Evolutionary conservation across 1,284 basidiomycete genomes (phyloP).

Genomic region (Ganoderma sinense): DNA sequence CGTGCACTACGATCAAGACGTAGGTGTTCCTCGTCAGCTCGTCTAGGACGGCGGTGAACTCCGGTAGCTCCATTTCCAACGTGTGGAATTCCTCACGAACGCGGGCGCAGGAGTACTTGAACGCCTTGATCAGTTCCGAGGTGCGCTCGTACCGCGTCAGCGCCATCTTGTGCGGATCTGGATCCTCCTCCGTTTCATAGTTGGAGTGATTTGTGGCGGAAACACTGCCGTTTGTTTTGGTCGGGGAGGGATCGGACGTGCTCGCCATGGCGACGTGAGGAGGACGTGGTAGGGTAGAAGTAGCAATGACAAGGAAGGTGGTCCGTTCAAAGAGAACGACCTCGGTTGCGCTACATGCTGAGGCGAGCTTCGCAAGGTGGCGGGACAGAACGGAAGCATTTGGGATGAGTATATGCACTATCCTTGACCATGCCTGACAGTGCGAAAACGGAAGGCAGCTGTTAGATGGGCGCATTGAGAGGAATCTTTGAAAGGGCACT

Average conservation of each 20-base stretch:
- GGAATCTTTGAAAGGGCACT: slow-evolving; percentile 30
- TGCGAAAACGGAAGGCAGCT: neutral
- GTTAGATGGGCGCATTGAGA: neutral
- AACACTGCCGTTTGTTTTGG: slow-evolving; percentile 31
- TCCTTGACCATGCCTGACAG: slow-evolving; percentile 93
- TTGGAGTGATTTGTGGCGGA: slow-evolving; percentile 22
- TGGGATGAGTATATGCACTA: slow-evolving; percentile 96
- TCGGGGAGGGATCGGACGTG: slow-evolving; percentile 39
- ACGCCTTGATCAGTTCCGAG: slow-evolving; percentile 93
- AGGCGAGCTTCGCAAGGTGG: slow-evolving; percentile 87
- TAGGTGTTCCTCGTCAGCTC: slow-evolving; percentile 96
- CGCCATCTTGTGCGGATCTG: slow-evolving; percentile 63
- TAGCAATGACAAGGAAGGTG: slow-evolving; percentile 96
- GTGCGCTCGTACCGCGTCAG: slow-evolving; percentile 94
- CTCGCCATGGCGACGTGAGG: slow-evolving; percentile 26
- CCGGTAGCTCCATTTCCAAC: slow-evolving; percentile 81
- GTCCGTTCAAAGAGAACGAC: slow-evolving; percentile 97
- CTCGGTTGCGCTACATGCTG: slow-evolving; percentile 89
- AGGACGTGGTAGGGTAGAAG: slow-evolving; percentile 52
- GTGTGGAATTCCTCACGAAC: slow-evolving; percentile 84
- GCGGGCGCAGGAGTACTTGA: slow-evolving; percentile 90
- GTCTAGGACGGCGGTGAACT: slow-evolving; percentile 94
- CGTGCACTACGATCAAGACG: slow-evolving; percentile 88
- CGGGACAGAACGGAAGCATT: slow-evolving; percentile 89
- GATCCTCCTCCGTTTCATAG: slow-evolving; percentile 31